phyloP scores from a whole-genome alignment of 768 basidiomycete genomes.

The Mycena filopes region DNA sequence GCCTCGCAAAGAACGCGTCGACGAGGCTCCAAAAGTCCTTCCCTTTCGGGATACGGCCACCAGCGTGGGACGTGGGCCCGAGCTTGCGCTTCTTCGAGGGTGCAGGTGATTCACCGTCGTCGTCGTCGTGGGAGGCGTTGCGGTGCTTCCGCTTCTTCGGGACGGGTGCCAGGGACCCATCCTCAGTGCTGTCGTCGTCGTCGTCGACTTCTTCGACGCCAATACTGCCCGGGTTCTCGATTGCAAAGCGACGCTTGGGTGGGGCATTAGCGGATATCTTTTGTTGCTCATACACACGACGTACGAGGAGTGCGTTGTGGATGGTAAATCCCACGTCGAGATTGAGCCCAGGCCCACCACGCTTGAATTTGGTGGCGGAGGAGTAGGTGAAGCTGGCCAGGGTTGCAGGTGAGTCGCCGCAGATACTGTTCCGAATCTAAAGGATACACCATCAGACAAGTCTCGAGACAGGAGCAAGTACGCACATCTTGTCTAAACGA shows the following conservation, averaged over 20 bases:
- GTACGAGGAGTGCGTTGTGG: background rate
- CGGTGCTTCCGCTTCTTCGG: too few species aligned
- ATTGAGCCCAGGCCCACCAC: background rate
- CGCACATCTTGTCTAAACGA: background rate
- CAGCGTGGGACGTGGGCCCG: background rate
- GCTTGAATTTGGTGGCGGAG: slow-evolving; percentile 7
- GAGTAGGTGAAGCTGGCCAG: background rate
- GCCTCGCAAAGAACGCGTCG: background rate
- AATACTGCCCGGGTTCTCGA: background rate
- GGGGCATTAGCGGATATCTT: background rate
- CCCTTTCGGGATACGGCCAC: background rate
- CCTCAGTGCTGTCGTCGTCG: background rate
- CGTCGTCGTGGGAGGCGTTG: too few species aligned
- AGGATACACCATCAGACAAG: too few species aligned
- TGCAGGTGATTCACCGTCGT: background rate
- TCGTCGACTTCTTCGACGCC: slow-evolving; percentile 8
- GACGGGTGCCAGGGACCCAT: too few species aligned
- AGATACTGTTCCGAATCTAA: slow-evolving; percentile 5
- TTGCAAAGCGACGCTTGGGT: background rate
- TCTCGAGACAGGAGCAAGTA: background rate
- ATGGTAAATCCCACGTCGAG: background rate
- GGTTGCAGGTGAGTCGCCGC: background rate
- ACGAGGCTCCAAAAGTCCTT: slow-evolving; percentile 14
- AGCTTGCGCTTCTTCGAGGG: slow-evolving; percentile 3
- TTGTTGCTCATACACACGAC: background rate